Percentiles rank a stretch among this genome's conserved stretches.
Evolutionary conservation across 176 grass and related monocot genomes (phyloP).

Genomic region (Neostapfia colusana): DNA sequence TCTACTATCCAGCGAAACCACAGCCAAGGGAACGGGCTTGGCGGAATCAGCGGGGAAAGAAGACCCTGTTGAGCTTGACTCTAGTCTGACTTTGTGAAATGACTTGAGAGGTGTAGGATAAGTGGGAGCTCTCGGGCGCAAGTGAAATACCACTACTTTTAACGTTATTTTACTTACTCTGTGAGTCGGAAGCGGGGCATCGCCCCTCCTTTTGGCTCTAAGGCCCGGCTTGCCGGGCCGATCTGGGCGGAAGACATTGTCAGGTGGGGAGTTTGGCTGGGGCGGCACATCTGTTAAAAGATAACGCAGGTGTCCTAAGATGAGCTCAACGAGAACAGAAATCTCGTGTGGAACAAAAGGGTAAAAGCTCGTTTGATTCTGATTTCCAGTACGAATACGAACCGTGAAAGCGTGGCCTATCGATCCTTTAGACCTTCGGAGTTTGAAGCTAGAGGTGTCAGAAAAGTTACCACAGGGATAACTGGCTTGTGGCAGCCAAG

Average conservation of each 20-base stretch:
- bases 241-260: slow-evolving; percentile 63
- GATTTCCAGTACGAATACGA: no score
- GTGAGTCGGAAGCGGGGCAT: slow-evolving; percentile 38
- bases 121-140: slow-evolving; percentile 24
- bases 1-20: slow-evolving; percentile 41
- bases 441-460: no score
- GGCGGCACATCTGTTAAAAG: slow-evolving; percentile 65
- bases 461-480: no score
- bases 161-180: slow-evolving; percentile 80
- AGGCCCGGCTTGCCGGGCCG: background rate
- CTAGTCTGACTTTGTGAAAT: no score
- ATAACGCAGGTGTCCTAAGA: slow-evolving; percentile 67
- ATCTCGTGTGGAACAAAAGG: no score
- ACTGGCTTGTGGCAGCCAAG: no score
- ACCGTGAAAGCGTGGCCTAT: no score
- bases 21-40: background rate
- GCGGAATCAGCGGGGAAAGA: no score
- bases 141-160: slow-evolving; percentile 83
- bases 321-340: slow-evolving; percentile 71
- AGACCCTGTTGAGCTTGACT: no score
- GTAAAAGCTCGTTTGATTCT: no score
- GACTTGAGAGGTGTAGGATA: background rate
- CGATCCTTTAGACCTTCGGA: no score
- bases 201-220: background rate
- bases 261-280: slow-evolving; percentile 65